phyloP scores from a whole-genome alignment of 1,284 basidiomycete genomes.

The Apiotrichum laibachii region DNA sequence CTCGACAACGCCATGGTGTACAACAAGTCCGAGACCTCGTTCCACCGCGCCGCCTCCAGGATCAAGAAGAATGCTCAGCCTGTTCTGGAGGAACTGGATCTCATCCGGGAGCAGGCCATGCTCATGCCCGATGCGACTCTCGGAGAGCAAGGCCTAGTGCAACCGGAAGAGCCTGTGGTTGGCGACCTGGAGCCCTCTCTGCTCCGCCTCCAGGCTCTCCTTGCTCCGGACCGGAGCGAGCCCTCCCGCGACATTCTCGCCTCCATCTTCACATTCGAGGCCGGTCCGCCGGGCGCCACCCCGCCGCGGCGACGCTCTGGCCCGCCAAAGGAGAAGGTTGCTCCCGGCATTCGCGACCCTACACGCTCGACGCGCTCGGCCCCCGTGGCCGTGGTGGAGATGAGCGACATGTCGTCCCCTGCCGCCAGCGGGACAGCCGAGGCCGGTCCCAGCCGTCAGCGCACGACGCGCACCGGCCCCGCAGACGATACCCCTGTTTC shows the following conservation, averaged over 20 bases:
- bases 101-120: slow-evolving; percentile 22
- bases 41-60: slow-evolving; percentile 69
- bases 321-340: not conserved
- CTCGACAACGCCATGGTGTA: slow-evolving; percentile 82
- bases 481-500: no score
- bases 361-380: not conserved
- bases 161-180: slow-evolving; percentile 23
- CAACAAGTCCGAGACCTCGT: slow-evolving; percentile 71
- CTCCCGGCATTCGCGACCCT: not conserved
- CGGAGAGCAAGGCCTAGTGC: not conserved
- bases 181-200: slow-evolving; percentile 72
- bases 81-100: slow-evolving; percentile 62
- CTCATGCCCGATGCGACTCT: not conserved
- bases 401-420: no score
- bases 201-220: slow-evolving; percentile 36
- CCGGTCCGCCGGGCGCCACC: slow-evolving; percentile 53
- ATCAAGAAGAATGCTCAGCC: slow-evolving; percentile 63
- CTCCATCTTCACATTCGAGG: slow-evolving; percentile 66
- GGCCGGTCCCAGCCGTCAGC: no score
- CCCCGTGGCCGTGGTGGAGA: not conserved
- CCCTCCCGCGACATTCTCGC: slow-evolving; percentile 58
- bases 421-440: not conserved
- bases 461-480: no score
- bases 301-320: not conserved
- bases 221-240: slow-evolving; percentile 30